Evolutionary conservation across 768 basidiomycete genomes (phyloP).

Genomic region (Exidia glandulosa): DNA sequence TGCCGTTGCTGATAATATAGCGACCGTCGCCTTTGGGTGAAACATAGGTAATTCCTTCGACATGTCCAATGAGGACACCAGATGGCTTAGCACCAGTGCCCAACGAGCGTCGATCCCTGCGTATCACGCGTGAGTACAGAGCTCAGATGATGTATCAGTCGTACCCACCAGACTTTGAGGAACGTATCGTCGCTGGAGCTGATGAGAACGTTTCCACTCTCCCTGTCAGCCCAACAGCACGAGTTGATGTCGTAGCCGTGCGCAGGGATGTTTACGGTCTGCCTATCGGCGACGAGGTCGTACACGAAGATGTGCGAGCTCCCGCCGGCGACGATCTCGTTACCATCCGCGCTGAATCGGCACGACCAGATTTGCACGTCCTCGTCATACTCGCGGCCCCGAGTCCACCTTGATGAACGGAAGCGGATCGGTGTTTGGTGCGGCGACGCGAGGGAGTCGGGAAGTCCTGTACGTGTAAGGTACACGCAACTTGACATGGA

Average conservation of each 20-base stretch:
- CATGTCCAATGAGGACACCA: slow-evolving; percentile 89
- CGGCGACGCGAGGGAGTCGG: slow-evolving; percentile 60
- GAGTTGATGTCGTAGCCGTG: slow-evolving; percentile 91
- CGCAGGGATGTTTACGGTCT: slow-evolving; percentile 78
- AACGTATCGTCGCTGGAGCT: slow-evolving; percentile 93
- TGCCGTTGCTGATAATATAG: slow-evolving; percentile 91
- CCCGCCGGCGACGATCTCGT: slow-evolving; percentile 90
- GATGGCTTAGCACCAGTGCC: slow-evolving; percentile 58
- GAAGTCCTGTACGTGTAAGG: slow-evolving; percentile 1
- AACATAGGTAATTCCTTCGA: slow-evolving; percentile 90
- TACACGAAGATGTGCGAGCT: slow-evolving; percentile 68
- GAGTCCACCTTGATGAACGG: slow-evolving; percentile 21
- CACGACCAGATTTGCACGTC: slow-evolving; percentile 83
- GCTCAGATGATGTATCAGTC: background rate
- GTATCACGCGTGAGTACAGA: background rate
- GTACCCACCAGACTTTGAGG: slow-evolving; percentile 82
- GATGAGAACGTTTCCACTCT: slow-evolving; percentile 86
- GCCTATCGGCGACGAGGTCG: slow-evolving; percentile 68
- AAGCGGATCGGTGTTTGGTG: slow-evolving; percentile 50
- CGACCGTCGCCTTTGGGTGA: slow-evolving; percentile 94
- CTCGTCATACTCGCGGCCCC: slow-evolving; percentile 24
- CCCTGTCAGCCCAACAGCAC: slow-evolving; percentile 89
- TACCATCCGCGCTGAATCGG: slow-evolving; percentile 91
- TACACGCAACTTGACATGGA: slow-evolving; percentile 50
- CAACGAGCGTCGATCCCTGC: slow-evolving; percentile 43